Evolutionary conservation across 805 yeast species (phyloP).

Genomic region (Kuraishia piskuri): DNA sequence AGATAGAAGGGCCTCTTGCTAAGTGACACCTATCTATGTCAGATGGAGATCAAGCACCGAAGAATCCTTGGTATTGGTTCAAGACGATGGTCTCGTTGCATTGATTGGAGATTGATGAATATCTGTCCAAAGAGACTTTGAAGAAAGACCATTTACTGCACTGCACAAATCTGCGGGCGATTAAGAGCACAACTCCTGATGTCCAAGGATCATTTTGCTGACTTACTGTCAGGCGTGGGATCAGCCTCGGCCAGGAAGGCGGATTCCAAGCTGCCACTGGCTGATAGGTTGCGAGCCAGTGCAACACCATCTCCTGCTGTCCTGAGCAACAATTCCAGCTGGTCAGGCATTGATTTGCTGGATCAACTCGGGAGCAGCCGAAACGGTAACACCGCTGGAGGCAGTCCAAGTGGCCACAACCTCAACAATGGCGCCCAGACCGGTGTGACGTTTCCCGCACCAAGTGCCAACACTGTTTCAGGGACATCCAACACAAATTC

Average conservation of each 20-base stretch:
- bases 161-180: too few species aligned
- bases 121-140: too few species aligned
- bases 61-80: too few species aligned
- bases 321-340: constrained; percentile 8
- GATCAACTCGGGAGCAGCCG: constrained; percentile 8
- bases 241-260: constrained; percentile 13
- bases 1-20: not conserved
- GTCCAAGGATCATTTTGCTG: constrained; percentile 34
- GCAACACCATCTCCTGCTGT: constrained; percentile 6
- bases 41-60: not conserved
- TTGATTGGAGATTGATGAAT: too few species aligned
- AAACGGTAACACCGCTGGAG: not conserved
- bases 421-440: not conserved
- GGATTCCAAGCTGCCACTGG: constrained; percentile 20
- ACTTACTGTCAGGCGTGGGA: constrained; percentile 25
- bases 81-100: too few species aligned
- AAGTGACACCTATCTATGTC: not conserved
- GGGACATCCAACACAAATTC: not conserved
- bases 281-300: constrained; percentile 23
- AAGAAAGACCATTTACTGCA: too few species aligned
- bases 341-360: constrained; percentile 31
- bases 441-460: not conserved
- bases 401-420: not conserved
- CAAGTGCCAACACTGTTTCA: not conserved
- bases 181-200: not conserved